These are phyloP conservation scores for Artomyces pyxidatus DNA, from an alignment of 768 basidiomycete species.

Conservation along the genomic window DNA sequence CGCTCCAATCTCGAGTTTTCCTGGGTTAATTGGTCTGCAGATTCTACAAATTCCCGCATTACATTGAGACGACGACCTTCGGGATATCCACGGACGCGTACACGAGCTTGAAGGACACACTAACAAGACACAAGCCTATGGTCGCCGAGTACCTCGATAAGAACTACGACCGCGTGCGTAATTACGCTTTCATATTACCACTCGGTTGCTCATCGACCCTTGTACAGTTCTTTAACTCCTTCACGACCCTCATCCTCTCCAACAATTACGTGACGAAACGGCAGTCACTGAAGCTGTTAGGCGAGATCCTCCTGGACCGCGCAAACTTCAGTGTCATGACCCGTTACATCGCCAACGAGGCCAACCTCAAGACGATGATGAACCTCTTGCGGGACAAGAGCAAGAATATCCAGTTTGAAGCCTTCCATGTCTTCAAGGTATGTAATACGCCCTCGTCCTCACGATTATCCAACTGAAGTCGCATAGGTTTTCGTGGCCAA, in stretches of 20 bases:
- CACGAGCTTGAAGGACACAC: slow-evolving; percentile 93
- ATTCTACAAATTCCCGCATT: slow-evolving; percentile 94
- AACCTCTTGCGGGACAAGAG: slow-evolving; percentile 96
- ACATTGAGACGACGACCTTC: slow-evolving; percentile 96
- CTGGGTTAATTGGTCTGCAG: slow-evolving; percentile 30
- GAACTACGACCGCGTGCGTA: slow-evolving; percentile 87
- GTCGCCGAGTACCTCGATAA: slow-evolving; percentile 94
- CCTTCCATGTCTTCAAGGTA: slow-evolving; percentile 99
- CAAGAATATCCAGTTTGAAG: slow-evolving; percentile 99
- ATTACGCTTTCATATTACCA: not conserved
- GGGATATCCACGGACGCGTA: slow-evolving; percentile 98
- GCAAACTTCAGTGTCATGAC: slow-evolving; percentile 99
- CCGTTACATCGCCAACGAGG: slow-evolving; percentile 88
- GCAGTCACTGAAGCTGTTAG: slow-evolving; percentile 94
- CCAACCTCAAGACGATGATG: slow-evolving; percentile 99
- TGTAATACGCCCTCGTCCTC: not conserved
- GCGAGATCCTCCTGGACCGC: slow-evolving; percentile 95
- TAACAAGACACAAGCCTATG: slow-evolving; percentile 97
- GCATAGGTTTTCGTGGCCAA: slow-evolving; percentile 97
- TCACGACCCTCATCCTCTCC: slow-evolving; percentile 87
- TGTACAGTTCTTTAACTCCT: slow-evolving; percentile 87
- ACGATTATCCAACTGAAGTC: not conserved
- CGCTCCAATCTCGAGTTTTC: not conserved
- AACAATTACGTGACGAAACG: slow-evolving; percentile 99
- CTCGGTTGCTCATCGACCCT: not conserved